Evolutionary conservation across 495 filamentous ascomycete genomes (phyloP), one percentile per base, ranked within the genome.

Genomic region (Polyplosphaeria fusca): DNA sequence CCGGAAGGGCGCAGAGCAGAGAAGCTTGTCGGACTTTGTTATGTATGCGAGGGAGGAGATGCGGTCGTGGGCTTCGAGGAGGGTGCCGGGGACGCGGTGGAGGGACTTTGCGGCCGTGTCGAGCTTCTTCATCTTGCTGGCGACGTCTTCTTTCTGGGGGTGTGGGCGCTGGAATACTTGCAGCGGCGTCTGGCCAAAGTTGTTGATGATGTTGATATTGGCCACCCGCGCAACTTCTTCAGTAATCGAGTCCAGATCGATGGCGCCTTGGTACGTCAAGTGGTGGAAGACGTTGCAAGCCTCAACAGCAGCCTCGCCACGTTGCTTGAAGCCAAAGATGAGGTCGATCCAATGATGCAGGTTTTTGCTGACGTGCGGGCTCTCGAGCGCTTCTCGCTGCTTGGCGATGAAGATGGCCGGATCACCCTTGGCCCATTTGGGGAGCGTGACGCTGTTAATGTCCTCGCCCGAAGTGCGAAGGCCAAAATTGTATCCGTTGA

Each of bases 271-370:
- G 71, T 98, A 98, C 0, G 91, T 96, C 12, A 95, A 76, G 65
- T 94, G 87, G 62, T 96, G 90, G 78, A 96, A 98, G 45, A 97
- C 89, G 68, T 98, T 98, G 39, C 89, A 83, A 24, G 86, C 86
- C 66, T 97, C 92, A 14, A 96, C 72, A 0, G 93, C 93, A 27
- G 90, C 89, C 54, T 97, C 93, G 7, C 93, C 93, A 24, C 88
- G 88, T 68, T 98, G 93, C 70, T 97, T 96, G 69, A 79, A 88
- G 12, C 93, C 93, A 73, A 98, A 98, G 3, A 97, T 80, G 18
- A 98, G 78, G 67, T 98, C 93, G 59, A 98, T 94, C 93, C 93
- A 98, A 50, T 88, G 81, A 65, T 96, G 93, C 23, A 98, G 77
- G 57, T 91, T 81, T 61, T 87, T 80, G 64, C 89, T 96, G 54